These are phyloP conservation scores for Pterocarpus macrocarpus DNA, from an alignment of 306 rosid species.

Conservation along the genomic window DNA sequence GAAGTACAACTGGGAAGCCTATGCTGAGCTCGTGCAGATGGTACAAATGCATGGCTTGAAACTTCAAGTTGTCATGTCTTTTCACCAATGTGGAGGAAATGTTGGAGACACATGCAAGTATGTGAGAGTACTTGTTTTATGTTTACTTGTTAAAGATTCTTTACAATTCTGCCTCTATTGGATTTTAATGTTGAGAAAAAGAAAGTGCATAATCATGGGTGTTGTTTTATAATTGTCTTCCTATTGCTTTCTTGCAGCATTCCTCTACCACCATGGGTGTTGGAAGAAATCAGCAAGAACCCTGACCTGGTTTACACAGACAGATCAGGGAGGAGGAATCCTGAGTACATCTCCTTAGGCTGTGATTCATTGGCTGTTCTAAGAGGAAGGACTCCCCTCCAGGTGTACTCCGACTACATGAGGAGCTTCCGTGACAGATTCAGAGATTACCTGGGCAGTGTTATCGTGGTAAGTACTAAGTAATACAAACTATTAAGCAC, in stretches of 20 bases:
- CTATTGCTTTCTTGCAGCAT: slow-evolving; percentile 67
- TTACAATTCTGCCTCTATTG: not conserved
- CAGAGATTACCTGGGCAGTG: slow-evolving; percentile 74
- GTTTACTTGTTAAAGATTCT: slow-evolving; percentile 15
- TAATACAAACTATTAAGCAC: slow-evolving; percentile 17
- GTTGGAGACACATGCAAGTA: slow-evolving; percentile 99
- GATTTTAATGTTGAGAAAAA: not conserved
- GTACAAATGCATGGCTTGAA: slow-evolving; percentile 90
- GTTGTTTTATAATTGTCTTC: not conserved
- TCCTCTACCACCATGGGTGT: slow-evolving; percentile 97
- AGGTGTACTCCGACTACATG: slow-evolving; percentile 91
- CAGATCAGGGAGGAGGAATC: slow-evolving; percentile 91
- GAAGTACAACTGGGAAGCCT: slow-evolving; percentile 89
- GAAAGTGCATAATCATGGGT: too few species aligned
- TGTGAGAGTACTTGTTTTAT: slow-evolving; percentile 1
- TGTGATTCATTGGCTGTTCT: slow-evolving; percentile 91
- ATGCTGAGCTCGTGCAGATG: slow-evolving; percentile 89
- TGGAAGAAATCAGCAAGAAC: slow-evolving; percentile 86
- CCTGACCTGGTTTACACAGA: slow-evolving; percentile 97
- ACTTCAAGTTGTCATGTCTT: slow-evolving; percentile 96
- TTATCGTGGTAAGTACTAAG: slow-evolving; percentile 69
- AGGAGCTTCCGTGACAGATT: slow-evolving; percentile 90
- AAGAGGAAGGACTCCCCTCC: slow-evolving; percentile 91
- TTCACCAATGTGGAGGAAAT: slow-evolving; percentile 99
- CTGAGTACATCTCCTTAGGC: slow-evolving; percentile 88